phyloP scores from a whole-genome alignment of 2,329 filamentous ascomycete genomes.

The Plectosphaerella cucumerina region DNA sequence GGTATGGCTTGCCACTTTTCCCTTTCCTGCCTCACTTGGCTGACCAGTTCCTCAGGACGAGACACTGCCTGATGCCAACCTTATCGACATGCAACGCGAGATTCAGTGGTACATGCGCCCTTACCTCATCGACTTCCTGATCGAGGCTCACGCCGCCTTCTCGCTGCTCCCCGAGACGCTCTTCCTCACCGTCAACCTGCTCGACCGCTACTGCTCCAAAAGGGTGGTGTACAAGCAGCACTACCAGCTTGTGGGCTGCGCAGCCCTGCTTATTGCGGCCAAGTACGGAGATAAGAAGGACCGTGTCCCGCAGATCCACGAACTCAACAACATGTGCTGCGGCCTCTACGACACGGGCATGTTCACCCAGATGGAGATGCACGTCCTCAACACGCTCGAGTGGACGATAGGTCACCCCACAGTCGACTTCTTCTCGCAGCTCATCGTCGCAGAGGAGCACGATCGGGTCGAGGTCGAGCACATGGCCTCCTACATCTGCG shows the following conservation, averaged over 20 bases:
- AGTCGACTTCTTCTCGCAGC: constrained; percentile 86
- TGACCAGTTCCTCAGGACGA: constrained; percentile 52
- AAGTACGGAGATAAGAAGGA: constrained; percentile 99
- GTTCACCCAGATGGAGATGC: constrained; percentile 99
- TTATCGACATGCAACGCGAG: constrained; percentile 98
- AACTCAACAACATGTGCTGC: constrained; percentile 99
- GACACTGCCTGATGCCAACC: constrained; percentile 91
- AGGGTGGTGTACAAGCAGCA: constrained; percentile 98
- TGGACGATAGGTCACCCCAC: constrained; percentile 97
- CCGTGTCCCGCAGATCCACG: constrained; percentile 92
- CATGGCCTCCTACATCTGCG: constrained; percentile 90
- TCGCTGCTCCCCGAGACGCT: constrained; percentile 90
- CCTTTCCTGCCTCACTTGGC: neutral
- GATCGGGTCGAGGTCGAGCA: constrained; percentile 86
- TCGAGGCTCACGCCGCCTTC: constrained; percentile 95
- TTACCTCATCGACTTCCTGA: constrained; percentile 95
- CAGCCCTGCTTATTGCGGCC: constrained; percentile 90
- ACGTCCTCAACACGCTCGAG: constrained; percentile 93
- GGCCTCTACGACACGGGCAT: constrained; percentile 97
- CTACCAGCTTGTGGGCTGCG: constrained; percentile 96
- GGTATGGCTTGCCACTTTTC: constrained; percentile 36
- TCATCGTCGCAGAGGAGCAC: constrained; percentile 75
- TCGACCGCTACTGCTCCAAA: constrained; percentile 96
- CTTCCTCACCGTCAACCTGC: constrained; percentile 92
- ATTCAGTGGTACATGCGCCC: constrained; percentile 99